A percentile compares a stretch with the other conserved stretches of the same genome.
Conservation (phyloP, 1,284 basidiomycete genomes). For the Malassezia dermatis region DNA sequence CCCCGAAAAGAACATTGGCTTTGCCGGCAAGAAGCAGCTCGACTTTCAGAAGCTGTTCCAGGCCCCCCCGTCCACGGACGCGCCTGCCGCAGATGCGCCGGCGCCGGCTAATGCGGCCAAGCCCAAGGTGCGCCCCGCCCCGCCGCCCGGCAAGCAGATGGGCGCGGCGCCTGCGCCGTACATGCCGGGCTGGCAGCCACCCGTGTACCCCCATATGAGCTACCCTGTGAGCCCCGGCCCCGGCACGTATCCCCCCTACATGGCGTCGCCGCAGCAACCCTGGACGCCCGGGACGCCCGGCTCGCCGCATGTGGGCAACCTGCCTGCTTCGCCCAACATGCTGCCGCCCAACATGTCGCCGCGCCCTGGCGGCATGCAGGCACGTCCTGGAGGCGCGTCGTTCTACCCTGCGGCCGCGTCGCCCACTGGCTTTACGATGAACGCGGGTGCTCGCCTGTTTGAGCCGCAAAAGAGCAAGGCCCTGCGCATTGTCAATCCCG, state of each 20-base stretch:
- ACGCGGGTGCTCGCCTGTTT: slow-evolving; percentile 42
- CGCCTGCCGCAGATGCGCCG: slow-evolving; percentile 7
- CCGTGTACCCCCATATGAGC: slow-evolving; percentile 16
- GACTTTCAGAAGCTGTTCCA: slow-evolving; percentile 48
- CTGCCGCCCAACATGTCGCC: slow-evolving; percentile 15
- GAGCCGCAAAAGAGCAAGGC: slow-evolving; percentile 44
- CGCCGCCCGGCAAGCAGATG: background rate
- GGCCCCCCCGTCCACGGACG: slow-evolving; percentile 20
- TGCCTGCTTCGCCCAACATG: slow-evolving; percentile 1
- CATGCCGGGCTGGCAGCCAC: slow-evolving; percentile 12
- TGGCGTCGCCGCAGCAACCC: slow-evolving; percentile 13
- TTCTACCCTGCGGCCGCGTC: slow-evolving; percentile 7
- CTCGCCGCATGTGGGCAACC: background rate
- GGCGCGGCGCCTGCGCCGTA: background rate
- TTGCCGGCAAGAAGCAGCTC: slow-evolving; percentile 54
- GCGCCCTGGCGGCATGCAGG: slow-evolving; percentile 18
- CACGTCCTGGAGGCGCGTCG: background rate
- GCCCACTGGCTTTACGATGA: slow-evolving; percentile 40
- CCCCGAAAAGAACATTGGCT: slow-evolving; percentile 42
- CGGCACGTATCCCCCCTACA: slow-evolving; percentile 12
- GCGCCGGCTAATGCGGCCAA: background rate
- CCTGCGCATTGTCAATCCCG: slow-evolving; percentile 46
- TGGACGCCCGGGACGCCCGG: slow-evolving; percentile 4
- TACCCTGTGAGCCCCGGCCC: slow-evolving; percentile 14
- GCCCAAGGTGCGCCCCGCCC: slow-evolving; percentile 4